Base-by-base conservation (phyloP, 306 rosid genomes). In the Citrullus colocynthis region DNA sequence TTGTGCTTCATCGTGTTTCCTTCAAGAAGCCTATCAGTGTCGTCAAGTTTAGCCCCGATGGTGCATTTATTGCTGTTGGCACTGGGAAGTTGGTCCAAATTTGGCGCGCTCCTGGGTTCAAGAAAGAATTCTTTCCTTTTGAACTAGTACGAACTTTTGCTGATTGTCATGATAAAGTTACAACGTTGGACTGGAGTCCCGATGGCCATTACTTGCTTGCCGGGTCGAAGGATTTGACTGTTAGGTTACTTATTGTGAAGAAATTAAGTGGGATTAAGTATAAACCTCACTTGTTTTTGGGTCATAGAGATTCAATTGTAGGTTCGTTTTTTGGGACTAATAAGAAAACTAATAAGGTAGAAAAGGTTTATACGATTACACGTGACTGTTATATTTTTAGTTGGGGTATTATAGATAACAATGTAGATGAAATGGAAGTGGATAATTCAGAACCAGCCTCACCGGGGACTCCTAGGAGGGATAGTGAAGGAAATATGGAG, bases 41-140 rank as follows among this genome's bases (percentile, higher is more conserved):
- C 51, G 83, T 82, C 20, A 70, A 81, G 8, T 95, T 95, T 83
- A 87, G 93, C 66, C 96, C 97, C 1, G 83, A 90, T 57, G 97
- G 96, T 0, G 7, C 70, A 0, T 72, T 63, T 54, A 91, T 95
- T 6, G 99, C 97, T 7, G 93, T 92, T 56, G 96, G 91, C 37
- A 81, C 83, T 4, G 99, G 99, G 4, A 95, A 91, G 67, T 81
- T 92, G 55, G 78, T 95, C 41, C 96, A 95, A 84, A 86, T 95
- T 65, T 95, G 99, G 99, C 85, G 93, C 9, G 88, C 97, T 0
- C 97, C 99, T 2, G 97, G 87, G 2, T 92, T 92, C 59, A 85
- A 80, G 52, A 84, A 61, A 37, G 93, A 89, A 55, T 92, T 67
- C 52, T 95, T 87, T 58, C 91, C 97, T 0, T 95, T 95, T 59